These are phyloP conservation scores for Termitomyces sp. DNA, from an alignment of 768 basidiomycete genomes.

Conservation along the genomic window DNA sequence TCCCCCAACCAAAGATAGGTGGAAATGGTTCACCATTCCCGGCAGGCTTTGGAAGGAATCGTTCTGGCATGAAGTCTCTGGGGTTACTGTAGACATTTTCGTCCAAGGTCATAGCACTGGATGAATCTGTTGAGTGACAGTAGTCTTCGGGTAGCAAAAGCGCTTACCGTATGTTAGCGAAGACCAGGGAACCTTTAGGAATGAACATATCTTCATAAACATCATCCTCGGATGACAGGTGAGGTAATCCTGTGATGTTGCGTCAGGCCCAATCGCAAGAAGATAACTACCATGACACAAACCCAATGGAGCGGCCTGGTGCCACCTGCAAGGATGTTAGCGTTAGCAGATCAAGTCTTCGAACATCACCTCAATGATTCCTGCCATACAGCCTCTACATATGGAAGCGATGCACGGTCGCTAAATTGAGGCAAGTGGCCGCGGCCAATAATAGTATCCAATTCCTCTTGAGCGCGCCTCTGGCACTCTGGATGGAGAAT, in stretches of 20 bases:
- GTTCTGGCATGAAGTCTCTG: slow-evolving; percentile 19
- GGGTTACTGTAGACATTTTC: slow-evolving; percentile 25
- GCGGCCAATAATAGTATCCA: slow-evolving; percentile 13
- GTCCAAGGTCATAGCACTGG: slow-evolving; percentile 27
- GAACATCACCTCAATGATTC: slow-evolving; percentile 7
- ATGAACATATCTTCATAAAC: slow-evolving; percentile 20
- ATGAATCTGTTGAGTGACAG: not conserved
- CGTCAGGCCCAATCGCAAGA: not conserved
- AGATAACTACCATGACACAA: not conserved
- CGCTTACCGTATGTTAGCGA: slow-evolving; percentile 17
- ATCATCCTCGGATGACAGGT: slow-evolving; percentile 15
- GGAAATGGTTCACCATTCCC: slow-evolving; percentile 16
- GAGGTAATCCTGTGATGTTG: slow-evolving; percentile 13
- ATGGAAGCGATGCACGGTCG: slow-evolving; percentile 13
- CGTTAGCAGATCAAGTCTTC: not conserved
- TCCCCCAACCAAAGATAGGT: slow-evolving; percentile 32
- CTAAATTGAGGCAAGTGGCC: slow-evolving; percentile 15
- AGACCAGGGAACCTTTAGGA: slow-evolving; percentile 15
- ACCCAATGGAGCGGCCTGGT: slow-evolving; percentile 13
- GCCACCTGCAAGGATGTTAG: slow-evolving; percentile 7
- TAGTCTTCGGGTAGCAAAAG: not conserved
- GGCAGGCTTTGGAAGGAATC: slow-evolving; percentile 22
- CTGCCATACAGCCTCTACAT: slow-evolving; percentile 11
- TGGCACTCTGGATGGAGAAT: slow-evolving; percentile 16
- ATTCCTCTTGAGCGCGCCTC: slow-evolving; percentile 13